Conservation (phyloP, 2,329 filamentous ascomycete species). For the Ceratocystis destructans region DNA sequence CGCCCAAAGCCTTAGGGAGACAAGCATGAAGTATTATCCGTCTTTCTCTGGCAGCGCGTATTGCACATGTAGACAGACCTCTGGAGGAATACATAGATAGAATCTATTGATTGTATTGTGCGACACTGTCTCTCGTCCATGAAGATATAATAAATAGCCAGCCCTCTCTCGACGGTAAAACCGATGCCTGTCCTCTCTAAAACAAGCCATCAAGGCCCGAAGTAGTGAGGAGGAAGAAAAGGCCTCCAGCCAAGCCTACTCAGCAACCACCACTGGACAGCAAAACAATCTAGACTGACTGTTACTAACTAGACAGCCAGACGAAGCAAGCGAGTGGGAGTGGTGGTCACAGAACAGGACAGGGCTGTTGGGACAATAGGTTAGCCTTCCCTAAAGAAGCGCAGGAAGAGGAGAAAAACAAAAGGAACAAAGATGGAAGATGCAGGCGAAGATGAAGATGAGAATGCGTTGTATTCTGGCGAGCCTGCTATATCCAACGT, state of each 20-base stretch:
- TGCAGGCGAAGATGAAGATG: not conserved
- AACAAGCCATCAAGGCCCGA: slow-evolving; percentile 18
- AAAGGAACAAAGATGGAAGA: not conserved
- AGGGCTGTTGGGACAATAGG: slow-evolving; percentile 4
- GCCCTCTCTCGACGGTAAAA: not conserved
- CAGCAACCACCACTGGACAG: not conserved
- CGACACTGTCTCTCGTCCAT: too few relatives aligned
- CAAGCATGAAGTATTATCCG: not conserved
- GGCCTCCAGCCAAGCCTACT: slow-evolving; percentile 1
- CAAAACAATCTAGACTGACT: too few relatives aligned
- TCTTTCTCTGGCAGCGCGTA: not conserved
- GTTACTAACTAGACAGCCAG: not conserved
- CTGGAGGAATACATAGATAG: too few relatives aligned
- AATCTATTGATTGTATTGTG: too few relatives aligned
- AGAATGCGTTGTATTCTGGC: not conserved
- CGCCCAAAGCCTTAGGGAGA: slow-evolving; percentile 41
- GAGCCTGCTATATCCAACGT: not conserved
- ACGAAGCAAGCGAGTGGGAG: not conserved
- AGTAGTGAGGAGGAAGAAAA: slow-evolving; percentile 20
- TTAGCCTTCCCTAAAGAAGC: not conserved
- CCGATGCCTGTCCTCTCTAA: slow-evolving; percentile 16
- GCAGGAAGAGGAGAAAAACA: not conserved
- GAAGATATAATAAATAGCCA: not conserved
- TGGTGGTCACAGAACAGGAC: not conserved
- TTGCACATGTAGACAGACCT: too few relatives aligned